phyloP scores from a whole-genome alignment of 2,329 filamentous ascomycete species.

The Cordyceps tenuipes region DNA sequence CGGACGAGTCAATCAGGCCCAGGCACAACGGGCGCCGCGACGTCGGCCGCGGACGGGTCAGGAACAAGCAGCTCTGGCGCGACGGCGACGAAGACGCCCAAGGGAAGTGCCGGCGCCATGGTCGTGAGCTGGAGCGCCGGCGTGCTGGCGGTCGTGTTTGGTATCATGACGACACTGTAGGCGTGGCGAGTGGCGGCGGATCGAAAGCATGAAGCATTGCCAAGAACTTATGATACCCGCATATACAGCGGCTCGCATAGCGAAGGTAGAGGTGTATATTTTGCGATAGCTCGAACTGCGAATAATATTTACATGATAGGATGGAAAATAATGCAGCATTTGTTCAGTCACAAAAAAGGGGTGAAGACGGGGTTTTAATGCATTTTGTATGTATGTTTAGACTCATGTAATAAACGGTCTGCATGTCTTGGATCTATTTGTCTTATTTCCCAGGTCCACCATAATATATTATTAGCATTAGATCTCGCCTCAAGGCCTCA shows the following conservation, averaged over 20 bases:
- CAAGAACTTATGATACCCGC: not conserved
- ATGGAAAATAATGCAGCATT: not conserved
- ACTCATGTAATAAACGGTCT: too few species aligned
- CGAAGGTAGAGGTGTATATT: not conserved
- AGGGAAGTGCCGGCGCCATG: not conserved
- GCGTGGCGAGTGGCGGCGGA: not conserved
- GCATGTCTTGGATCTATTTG: too few species aligned
- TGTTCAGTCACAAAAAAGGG: not conserved
- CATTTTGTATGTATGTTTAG: not conserved
- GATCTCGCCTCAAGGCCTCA: too few species aligned
- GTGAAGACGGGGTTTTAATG: not conserved
- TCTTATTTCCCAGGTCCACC: not conserved
- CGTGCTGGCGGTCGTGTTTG: conserved; percentile 3
- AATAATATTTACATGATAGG: not conserved
- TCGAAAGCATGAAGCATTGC: not conserved
- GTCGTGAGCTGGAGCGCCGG: conserved; percentile 6
- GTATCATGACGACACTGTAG: conserved; percentile 1
- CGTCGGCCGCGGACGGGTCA: not conserved
- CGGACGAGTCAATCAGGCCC: not conserved
- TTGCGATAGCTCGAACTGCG: not conserved
- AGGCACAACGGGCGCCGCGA: not conserved
- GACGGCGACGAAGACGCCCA: conserved; percentile 4
- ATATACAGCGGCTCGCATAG: not conserved
- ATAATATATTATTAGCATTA: too few species aligned
- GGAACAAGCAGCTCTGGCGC: not conserved